These are phyloP conservation scores for Myxozyma mucilagina DNA, from an alignment of 805 yeast species.

Conservation along the genomic window DNA sequence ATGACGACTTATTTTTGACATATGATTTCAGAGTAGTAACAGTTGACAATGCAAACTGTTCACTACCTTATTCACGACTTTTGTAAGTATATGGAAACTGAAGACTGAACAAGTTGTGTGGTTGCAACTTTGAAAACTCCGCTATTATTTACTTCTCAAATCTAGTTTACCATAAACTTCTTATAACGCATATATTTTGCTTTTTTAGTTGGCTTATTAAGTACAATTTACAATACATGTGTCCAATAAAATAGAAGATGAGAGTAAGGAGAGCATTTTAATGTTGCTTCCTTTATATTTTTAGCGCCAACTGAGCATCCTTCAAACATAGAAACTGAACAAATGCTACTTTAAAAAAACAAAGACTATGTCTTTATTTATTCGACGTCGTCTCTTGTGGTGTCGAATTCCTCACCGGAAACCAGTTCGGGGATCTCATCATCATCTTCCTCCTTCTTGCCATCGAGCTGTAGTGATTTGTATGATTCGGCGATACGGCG, in stretches of 20 bases:
- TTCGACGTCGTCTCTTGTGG: constrained; percentile 29
- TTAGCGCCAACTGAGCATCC: constrained; percentile 2
- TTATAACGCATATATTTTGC: background rate
- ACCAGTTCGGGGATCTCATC: constrained; percentile 69
- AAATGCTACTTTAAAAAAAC: background rate
- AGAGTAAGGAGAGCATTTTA: background rate
- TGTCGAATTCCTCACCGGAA: constrained; percentile 31
- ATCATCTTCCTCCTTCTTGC: constrained; percentile 46
- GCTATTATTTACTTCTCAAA: too few species aligned
- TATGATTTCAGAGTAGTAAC: too few species aligned
- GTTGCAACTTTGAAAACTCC: too few species aligned
- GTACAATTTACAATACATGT: constrained; percentile 11
- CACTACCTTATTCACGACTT: too few species aligned
- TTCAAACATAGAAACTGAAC: background rate
- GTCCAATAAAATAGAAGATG: background rate
- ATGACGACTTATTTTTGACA: too few species aligned
- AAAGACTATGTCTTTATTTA: background rate
- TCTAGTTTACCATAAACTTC: background rate
- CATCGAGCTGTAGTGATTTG: constrained; percentile 48
- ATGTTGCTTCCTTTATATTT: background rate
- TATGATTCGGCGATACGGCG: constrained; percentile 86
- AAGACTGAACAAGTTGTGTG: too few species aligned
- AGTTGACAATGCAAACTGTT: too few species aligned
- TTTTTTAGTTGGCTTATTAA: constrained; percentile 2
- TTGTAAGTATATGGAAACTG: too few species aligned